These are phyloP conservation scores for Bipolaris zeicola DNA, from an alignment of 2,329 filamentous ascomycete species.

Conservation along the genomic window DNA sequence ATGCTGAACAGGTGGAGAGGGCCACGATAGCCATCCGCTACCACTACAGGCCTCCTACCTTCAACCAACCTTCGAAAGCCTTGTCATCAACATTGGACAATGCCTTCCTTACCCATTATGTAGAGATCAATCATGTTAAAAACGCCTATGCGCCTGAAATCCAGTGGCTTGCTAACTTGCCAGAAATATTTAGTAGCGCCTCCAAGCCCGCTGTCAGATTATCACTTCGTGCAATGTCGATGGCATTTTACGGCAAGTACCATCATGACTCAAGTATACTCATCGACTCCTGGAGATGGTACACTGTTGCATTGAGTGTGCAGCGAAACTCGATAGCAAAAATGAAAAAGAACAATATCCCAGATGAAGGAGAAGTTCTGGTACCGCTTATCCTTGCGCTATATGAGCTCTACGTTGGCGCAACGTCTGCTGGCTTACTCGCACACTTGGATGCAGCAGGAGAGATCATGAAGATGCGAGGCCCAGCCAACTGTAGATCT, in stretches of 20 bases:
- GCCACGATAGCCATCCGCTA: slow-evolving; percentile 31
- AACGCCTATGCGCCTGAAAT: slow-evolving; percentile 26
- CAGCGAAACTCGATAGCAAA: slow-evolving; percentile 30
- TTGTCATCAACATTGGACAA: slow-evolving; percentile 32
- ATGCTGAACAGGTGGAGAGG: slow-evolving; percentile 21
- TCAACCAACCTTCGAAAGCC: slow-evolving; percentile 34
- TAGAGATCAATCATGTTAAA: slow-evolving; percentile 32
- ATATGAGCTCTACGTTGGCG: slow-evolving; percentile 41
- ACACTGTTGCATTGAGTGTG: slow-evolving; percentile 34
- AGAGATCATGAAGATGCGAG: slow-evolving; percentile 41
- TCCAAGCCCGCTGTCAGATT: slow-evolving; percentile 33
- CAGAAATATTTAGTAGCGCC: slow-evolving; percentile 24
- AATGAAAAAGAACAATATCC: slow-evolving; percentile 26
- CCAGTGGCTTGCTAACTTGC: slow-evolving; percentile 36
- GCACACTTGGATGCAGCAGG: slow-evolving; percentile 37
- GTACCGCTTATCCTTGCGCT: slow-evolving; percentile 38
- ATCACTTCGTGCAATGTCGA: slow-evolving; percentile 40
- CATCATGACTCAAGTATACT: slow-evolving; percentile 37
- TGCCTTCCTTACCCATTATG: slow-evolving; percentile 40
- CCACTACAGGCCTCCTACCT: slow-evolving; percentile 30
- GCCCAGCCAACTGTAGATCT: slow-evolving; percentile 33
- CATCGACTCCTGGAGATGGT: slow-evolving; percentile 43
- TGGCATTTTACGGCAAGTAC: slow-evolving; percentile 42
- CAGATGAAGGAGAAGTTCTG: slow-evolving; percentile 37
- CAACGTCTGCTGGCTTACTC: slow-evolving; percentile 35